These are phyloP conservation scores for Fusarium denticulatum DNA, from an alignment of 2,329 filamentous ascomycete species.

Conservation along the genomic window DNA sequence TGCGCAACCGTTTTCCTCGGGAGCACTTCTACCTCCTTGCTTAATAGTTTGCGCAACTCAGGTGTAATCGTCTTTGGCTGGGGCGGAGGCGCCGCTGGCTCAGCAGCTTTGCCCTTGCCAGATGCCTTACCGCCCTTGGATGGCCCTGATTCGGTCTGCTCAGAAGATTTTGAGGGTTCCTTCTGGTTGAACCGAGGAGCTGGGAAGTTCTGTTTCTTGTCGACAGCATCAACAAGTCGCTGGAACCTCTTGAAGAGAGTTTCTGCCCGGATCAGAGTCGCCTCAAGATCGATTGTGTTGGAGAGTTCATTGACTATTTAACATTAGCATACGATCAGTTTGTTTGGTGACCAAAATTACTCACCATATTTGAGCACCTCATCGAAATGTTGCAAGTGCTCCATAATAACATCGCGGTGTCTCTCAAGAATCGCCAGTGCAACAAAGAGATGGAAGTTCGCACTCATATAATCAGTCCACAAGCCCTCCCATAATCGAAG, in stretches of 20 bases:
- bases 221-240: constrained; percentile 87
- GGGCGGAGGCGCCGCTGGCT: constrained; percentile 45
- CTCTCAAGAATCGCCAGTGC: constrained; percentile 95
- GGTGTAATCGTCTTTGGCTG: constrained; percentile 64
- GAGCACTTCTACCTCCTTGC: constrained; percentile 57
- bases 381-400: constrained; percentile 92
- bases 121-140: constrained; percentile 27
- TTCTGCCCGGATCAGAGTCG: constrained; percentile 88
- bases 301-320: constrained; percentile 89
- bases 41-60: constrained; percentile 64
- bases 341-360: constrained; percentile 44
- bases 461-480: constrained; percentile 92
- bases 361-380: constrained; percentile 95
- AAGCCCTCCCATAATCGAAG: constrained; percentile 89
- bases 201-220: constrained; percentile 90
- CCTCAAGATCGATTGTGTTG: constrained; percentile 88
- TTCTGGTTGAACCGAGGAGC: constrained; percentile 50
- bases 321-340: constrained; percentile 24
- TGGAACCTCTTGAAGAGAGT: constrained; percentile 88
- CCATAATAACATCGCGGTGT: constrained; percentile 95
- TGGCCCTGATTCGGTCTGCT: constrained; percentile 11
- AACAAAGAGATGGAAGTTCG: constrained; percentile 93
- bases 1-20: constrained; percentile 50
- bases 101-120: constrained; percentile 52
- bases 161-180: constrained; percentile 28